These are phyloP conservation scores for Akanthomyces lecanii DNA, from an alignment of 2,329 filamentous ascomycete genomes.

Conservation along the genomic window DNA sequence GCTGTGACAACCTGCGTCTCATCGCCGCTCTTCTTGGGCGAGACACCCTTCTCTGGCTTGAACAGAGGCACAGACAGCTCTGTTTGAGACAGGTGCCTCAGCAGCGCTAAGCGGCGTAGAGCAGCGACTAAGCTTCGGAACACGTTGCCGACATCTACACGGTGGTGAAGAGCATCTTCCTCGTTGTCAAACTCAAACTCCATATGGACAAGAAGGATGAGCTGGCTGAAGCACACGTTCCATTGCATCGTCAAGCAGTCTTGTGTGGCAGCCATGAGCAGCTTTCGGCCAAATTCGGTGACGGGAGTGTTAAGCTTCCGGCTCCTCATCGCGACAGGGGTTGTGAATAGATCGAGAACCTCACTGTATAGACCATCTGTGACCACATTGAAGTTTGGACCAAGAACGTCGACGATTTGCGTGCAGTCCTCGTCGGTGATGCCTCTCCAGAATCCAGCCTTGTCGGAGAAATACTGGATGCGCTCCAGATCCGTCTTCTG, in stretches of 20 bases:
- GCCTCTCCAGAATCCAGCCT: conserved; percentile 71
- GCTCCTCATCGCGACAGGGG: conserved; percentile 42
- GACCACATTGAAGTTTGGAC: conserved; percentile 59
- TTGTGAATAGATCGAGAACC: conserved; percentile 44
- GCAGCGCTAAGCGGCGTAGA: conserved; percentile 69
- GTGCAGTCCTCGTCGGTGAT: conserved; percentile 78
- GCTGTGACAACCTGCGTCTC: conserved; percentile 51
- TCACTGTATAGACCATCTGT: conserved; percentile 51
- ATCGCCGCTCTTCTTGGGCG: conserved; percentile 40
- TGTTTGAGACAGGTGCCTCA: conserved; percentile 62
- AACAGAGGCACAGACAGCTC: conserved; percentile 49
- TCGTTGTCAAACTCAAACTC: conserved; percentile 75
- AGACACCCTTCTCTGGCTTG: conserved; percentile 33
- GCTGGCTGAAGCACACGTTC: conserved; percentile 72
- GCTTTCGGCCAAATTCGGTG: conserved; percentile 71
- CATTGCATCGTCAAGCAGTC: conserved; percentile 72
- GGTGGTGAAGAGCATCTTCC: conserved; percentile 58
- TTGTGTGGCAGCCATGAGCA: conserved; percentile 71
- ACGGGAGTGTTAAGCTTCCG: conserved; percentile 49
- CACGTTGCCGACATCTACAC: conserved; percentile 63
- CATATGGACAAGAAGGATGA: conserved; percentile 81
- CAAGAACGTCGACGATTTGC: conserved; percentile 64
- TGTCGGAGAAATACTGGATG: conserved; percentile 74
- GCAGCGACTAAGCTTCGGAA: conserved; percentile 67
- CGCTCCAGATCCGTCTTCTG: conserved; percentile 66